Percentiles rank a stretch among this genome's conserved stretches.
phyloP scores from a whole-genome alignment of 2,329 filamentous ascomycete genomes.

The Raffaelea deltoideospora region DNA sequence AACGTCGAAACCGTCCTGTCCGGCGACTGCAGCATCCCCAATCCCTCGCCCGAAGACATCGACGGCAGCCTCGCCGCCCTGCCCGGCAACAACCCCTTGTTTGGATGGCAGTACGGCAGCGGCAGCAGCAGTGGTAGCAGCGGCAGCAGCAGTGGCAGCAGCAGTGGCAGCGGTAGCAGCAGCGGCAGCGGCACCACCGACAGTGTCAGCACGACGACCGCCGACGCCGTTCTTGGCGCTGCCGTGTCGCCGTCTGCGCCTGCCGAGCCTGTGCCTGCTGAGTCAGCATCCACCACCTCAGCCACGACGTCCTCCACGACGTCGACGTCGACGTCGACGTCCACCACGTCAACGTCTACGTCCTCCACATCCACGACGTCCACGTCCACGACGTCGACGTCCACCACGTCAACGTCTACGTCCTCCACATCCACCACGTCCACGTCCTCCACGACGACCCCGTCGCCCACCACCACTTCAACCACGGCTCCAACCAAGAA shows the following conservation, averaged over 20 bases:
- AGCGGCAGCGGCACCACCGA: neutral
- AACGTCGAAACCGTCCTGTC: conserved; percentile 35
- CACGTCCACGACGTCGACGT: neutral
- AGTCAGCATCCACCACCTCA: neutral
- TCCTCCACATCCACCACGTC: neutral
- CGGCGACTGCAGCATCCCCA: conserved; percentile 33
- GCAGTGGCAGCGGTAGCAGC: neutral
- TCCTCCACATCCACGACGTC: neutral
- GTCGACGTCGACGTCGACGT: neutral
- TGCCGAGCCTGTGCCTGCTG: neutral
- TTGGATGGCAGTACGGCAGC: conserved; percentile 33
- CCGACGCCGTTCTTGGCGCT: too few relatives aligned
- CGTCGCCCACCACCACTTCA: neutral
- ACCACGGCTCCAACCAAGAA: too few relatives aligned
- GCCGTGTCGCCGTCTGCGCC: too few relatives aligned
- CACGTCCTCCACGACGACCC: neutral
- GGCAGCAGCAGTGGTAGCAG: conserved; percentile 20
- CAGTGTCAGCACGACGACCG: too few relatives aligned
- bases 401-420: neutral
- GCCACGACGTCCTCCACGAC: neutral
- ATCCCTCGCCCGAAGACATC: conserved; percentile 29
- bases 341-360: neutral
- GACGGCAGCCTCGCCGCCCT: conserved; percentile 28
- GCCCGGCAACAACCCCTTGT: conserved; percentile 40
- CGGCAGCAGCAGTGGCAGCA: neutral